Conservation (phyloP, 805 yeast species). For the Kazachstania bromeliacearum region DNA sequence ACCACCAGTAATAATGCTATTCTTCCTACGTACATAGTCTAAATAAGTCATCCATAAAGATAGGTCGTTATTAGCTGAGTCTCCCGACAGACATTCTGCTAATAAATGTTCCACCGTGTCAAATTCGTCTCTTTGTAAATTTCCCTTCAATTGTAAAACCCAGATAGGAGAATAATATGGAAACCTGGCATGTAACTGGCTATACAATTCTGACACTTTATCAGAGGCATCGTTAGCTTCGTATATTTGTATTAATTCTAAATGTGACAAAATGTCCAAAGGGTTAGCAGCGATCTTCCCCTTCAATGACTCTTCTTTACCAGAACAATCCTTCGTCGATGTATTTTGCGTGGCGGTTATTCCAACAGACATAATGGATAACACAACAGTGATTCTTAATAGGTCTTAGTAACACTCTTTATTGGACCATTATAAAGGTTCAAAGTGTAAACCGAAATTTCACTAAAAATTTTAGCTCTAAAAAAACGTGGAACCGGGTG, state of each 20-base stretch:
- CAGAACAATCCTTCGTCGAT: neutral
- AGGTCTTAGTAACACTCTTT: too few relatives aligned
- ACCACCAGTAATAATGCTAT: slow-evolving; percentile 68
- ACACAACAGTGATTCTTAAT: too few relatives aligned
- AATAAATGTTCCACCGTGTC: slow-evolving; percentile 58
- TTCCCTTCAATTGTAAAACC: slow-evolving; percentile 61
- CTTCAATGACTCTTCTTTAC: neutral
- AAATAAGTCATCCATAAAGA: slow-evolving; percentile 71
- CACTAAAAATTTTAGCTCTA: too few relatives aligned
- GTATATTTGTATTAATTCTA: slow-evolving; percentile 39
- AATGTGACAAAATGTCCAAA: slow-evolving; percentile 48
- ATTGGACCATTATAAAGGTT: too few relatives aligned
- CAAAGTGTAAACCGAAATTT: too few relatives aligned
- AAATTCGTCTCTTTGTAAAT: slow-evolving; percentile 55
- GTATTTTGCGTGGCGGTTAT: neutral
- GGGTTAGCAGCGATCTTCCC: slow-evolving; percentile 29
- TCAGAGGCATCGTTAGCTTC: slow-evolving; percentile 50
- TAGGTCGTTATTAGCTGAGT: slow-evolving; percentile 40
- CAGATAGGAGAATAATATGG: slow-evolving; percentile 66
- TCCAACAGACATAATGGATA: neutral
- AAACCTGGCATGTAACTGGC: slow-evolving; percentile 52
- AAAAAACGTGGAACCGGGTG: too few relatives aligned
- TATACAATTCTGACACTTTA: slow-evolving; percentile 48
- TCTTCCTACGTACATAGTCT: slow-evolving; percentile 59
- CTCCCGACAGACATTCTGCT: slow-evolving; percentile 46